phyloP scores from a whole-genome alignment of 768 basidiomycete species.

The Rhodosporidiobolus odoratus region DNA sequence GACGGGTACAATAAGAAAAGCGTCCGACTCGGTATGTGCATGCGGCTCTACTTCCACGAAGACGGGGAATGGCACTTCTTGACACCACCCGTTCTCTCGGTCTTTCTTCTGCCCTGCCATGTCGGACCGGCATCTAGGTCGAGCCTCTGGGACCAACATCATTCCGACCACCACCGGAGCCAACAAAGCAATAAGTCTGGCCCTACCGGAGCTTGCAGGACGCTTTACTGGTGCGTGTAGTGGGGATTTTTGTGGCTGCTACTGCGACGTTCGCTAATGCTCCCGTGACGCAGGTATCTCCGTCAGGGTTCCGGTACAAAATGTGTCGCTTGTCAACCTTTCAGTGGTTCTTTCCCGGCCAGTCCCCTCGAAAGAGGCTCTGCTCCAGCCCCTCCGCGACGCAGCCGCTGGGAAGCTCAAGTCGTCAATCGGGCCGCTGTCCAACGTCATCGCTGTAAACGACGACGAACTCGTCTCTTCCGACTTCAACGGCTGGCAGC shows the following conservation, averaged over 20 bases:
- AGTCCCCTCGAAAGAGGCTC: constrained; percentile 43
- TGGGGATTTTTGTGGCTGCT: not conserved
- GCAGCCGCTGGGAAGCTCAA: constrained; percentile 35
- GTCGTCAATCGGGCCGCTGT: constrained; percentile 23
- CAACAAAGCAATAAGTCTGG: constrained; percentile 46
- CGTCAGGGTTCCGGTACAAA: constrained; percentile 47
- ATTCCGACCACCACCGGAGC: constrained; percentile 47
- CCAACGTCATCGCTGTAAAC: constrained; percentile 43
- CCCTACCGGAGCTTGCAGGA: constrained; percentile 46
- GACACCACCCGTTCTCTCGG: no score
- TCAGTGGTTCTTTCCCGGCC: constrained; percentile 44
- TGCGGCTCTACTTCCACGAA: not conserved
- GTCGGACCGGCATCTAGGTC: constrained; percentile 6
- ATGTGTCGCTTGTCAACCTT: constrained; percentile 47
- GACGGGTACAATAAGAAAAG: constrained; percentile 47
- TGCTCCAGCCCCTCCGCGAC: constrained; percentile 44
- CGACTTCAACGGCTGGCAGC: constrained; percentile 44
- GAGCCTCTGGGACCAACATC: constrained; percentile 45
- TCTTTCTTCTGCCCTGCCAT: no score
- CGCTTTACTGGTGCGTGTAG: constrained; percentile 45
- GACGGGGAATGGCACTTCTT: not conserved
- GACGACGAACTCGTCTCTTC: constrained; percentile 47
- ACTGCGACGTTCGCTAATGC: not conserved
- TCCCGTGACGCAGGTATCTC: constrained; percentile 42
- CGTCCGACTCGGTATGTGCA: not conserved